A percentile compares a stretch with the other conserved stretches of the same genome.
These are phyloP conservation scores for Crepidotus variabilis DNA, from an alignment of 768 basidiomycete species.

Conservation along the genomic window DNA sequence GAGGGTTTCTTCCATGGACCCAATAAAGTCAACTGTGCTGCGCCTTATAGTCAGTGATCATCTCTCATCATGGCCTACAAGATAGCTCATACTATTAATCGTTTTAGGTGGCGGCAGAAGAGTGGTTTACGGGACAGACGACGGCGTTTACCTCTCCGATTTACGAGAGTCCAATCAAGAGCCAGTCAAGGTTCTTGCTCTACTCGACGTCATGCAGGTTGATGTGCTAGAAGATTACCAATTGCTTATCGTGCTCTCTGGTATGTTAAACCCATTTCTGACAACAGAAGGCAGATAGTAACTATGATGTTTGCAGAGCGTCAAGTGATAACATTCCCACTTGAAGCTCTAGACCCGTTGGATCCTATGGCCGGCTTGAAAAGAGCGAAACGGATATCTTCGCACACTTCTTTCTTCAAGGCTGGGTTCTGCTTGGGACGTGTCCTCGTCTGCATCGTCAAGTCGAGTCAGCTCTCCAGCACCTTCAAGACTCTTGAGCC, in stretches of 20 bases:
- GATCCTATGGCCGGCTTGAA: constrained; percentile 91
- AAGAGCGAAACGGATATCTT: constrained; percentile 91
- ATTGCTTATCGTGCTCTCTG: constrained; percentile 96
- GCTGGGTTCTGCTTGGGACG: constrained; percentile 88
- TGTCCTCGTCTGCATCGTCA: constrained; percentile 94
- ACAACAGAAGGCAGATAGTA: neutral
- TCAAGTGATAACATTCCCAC: constrained; percentile 92
- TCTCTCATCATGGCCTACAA: neutral
- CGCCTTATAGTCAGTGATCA: constrained; percentile 68
- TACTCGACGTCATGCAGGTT: constrained; percentile 90
- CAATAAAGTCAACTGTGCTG: constrained; percentile 92
- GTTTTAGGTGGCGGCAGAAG: constrained; percentile 70
- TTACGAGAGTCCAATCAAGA: constrained; percentile 71
- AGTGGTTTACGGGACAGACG: constrained; percentile 95
- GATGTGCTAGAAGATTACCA: constrained; percentile 97
- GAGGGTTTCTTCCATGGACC: constrained; percentile 85
- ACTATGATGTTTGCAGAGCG: constrained; percentile 56
- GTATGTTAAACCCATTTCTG: constrained; percentile 33
- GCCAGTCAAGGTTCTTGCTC: constrained; percentile 84
- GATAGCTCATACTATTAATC: neutral
- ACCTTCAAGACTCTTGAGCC: constrained; percentile 98
- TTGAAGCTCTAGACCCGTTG: constrained; percentile 86
- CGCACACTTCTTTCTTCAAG: constrained; percentile 98
- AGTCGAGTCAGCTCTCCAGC: constrained; percentile 90
- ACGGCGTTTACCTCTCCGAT: constrained; percentile 94